phyloP scores from a whole-genome alignment of 345 rosid genomes.

The Syzygium jambos region DNA sequence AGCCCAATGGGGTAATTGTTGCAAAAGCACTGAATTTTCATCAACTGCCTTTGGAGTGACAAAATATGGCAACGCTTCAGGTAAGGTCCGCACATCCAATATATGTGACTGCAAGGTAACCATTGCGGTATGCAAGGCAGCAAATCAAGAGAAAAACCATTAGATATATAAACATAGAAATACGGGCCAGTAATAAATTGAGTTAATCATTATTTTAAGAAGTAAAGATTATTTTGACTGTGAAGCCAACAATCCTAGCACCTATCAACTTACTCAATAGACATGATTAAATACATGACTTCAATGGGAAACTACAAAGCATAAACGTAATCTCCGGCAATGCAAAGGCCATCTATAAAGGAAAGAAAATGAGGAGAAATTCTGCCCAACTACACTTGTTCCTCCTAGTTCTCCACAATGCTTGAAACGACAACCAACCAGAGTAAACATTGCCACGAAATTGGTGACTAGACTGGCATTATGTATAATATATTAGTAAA shows the following conservation, averaged over 20 bases:
- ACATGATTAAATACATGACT: background rate
- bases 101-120: conserved; percentile 55
- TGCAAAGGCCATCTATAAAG: background rate
- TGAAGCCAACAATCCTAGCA: background rate
- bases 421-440: background rate
- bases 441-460: background rate
- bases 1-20: conserved; percentile 99
- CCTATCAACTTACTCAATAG: background rate
- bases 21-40: conserved; percentile 86
- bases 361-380: background rate
- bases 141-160: background rate
- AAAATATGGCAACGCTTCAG: conserved; percentile 96
- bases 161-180: background rate
- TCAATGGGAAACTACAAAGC: background rate
- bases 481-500: background rate
- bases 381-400: background rate
- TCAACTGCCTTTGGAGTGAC: conserved; percentile 94
- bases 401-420: background rate
- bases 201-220: background rate
- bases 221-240: background rate
- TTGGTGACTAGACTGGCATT: background rate
- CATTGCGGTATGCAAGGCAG: background rate
- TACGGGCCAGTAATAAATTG: background rate
- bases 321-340: background rate
- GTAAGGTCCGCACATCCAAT: conserved; percentile 66